phyloP scores from a whole-genome alignment of 2,329 filamentous ascomycete species.

The Penicillium expansum region DNA sequence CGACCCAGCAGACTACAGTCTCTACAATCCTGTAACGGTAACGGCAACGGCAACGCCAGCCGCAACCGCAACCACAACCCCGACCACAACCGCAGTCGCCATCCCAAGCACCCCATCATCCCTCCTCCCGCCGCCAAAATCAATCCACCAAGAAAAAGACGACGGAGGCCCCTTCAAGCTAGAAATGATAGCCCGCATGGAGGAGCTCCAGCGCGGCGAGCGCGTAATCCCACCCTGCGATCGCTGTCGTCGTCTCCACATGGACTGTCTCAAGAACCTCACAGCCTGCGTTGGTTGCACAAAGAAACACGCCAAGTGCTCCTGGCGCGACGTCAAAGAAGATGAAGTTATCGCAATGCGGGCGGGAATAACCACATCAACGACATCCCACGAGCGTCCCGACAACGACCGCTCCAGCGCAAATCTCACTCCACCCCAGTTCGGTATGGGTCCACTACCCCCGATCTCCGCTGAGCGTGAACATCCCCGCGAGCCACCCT shows the following conservation, averaged over 20 bases:
- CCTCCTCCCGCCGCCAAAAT: conserved; percentile 50
- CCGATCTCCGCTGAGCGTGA: conserved; percentile 17
- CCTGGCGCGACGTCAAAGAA: conserved; percentile 76
- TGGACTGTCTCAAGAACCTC: conserved; percentile 80
- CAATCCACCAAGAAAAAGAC: conserved; percentile 50
- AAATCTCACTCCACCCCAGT: neutral
- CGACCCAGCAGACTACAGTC: conserved; percentile 38
- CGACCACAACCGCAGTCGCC: conserved; percentile 49
- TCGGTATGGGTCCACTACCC: conserved; percentile 3
- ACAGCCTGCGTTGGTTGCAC: conserved; percentile 86
- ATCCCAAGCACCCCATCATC: conserved; percentile 56
- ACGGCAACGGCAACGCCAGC: conserved; percentile 27
- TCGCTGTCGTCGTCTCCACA: conserved; percentile 72
- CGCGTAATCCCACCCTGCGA: conserved; percentile 80
- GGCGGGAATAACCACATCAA: neutral
- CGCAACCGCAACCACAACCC: conserved; percentile 37
- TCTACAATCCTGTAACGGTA: conserved; percentile 40
- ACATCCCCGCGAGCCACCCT: conserved; percentile 1
- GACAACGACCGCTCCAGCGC: conserved; percentile 2
- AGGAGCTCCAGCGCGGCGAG: conserved; percentile 70
- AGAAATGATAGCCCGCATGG: conserved; percentile 72
- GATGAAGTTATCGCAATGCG: conserved; percentile 56
- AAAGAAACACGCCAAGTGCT: conserved; percentile 85
- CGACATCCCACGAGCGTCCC: conserved; percentile 4
- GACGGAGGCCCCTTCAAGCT: conserved; percentile 59